Percentiles rank a stretch among this genome's conserved stretches.
Conservation (phyloP, 345 rosid genomes). For the Pugionium dolabratum region DNA sequence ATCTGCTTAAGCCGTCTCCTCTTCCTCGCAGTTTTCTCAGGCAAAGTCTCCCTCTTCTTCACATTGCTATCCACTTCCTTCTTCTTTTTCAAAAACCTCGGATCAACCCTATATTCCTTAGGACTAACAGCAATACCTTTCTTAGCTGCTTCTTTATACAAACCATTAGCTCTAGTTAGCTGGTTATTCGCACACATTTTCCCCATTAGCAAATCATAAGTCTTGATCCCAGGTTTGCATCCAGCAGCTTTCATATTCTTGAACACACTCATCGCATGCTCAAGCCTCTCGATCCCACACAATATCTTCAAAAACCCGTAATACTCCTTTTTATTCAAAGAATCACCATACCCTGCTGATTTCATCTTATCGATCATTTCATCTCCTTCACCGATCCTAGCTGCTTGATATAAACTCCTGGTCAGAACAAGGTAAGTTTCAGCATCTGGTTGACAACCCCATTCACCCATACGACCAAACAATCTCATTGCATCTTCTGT, state of each 20-base stretch:
- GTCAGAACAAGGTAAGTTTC: slow-evolving; percentile 65
- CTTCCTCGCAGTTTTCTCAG: slow-evolving; percentile 94
- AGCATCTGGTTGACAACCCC: slow-evolving; percentile 74
- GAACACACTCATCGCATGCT: slow-evolving; percentile 83
- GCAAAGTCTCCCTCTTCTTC: slow-evolving; percentile 92
- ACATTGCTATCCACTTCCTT: slow-evolving; percentile 55
- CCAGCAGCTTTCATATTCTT: slow-evolving; percentile 79
- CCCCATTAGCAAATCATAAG: slow-evolving; percentile 79
- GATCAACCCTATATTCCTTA: slow-evolving; percentile 68
- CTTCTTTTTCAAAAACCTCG: slow-evolving; percentile 65
- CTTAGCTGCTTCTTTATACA: slow-evolving; percentile 64
- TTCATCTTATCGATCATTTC: slow-evolving; percentile 93
- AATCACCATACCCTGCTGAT: slow-evolving; percentile 60
- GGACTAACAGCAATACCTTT: slow-evolving; percentile 72
- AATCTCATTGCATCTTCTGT: slow-evolving; percentile 77
- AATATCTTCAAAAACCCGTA: slow-evolving; percentile 73
- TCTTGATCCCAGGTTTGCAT: slow-evolving; percentile 73
- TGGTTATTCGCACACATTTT: slow-evolving; percentile 71
- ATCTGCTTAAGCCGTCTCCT: slow-evolving; percentile 80
- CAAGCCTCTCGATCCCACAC: slow-evolving; percentile 95
- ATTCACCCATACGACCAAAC: slow-evolving; percentile 77
- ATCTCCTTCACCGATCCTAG: slow-evolving; percentile 87
- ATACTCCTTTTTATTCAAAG: slow-evolving; percentile 62
- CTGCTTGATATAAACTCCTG: slow-evolving; percentile 85
- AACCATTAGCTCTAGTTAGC: slow-evolving; percentile 70